These are phyloP conservation scores for Apophysomyces ossiformis DNA, from an alignment of 371 early-diverging fungal genomes.

Conservation along the genomic window DNA sequence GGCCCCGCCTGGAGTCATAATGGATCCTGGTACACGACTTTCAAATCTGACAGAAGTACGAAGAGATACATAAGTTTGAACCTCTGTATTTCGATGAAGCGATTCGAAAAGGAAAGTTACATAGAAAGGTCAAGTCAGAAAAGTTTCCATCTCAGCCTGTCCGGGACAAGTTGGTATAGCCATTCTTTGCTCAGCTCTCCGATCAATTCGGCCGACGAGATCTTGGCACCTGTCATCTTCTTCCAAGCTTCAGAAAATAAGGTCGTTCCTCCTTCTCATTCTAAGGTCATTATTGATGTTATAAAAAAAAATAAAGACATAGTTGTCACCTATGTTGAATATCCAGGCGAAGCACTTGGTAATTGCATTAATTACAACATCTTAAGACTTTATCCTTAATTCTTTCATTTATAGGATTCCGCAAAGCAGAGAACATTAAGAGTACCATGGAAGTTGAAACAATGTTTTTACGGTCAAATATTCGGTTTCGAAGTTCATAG, in stretches of 20 bases:
- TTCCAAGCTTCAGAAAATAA: constrained; percentile 77
- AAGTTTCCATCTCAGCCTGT: no score
- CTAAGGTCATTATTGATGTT: constrained; percentile 72
- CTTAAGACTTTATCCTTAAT: background rate
- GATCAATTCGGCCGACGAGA: constrained; percentile 56
- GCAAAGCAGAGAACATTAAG: constrained; percentile 51
- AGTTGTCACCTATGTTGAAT: constrained; percentile 67
- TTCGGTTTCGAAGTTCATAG: constrained; percentile 52
- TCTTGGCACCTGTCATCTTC: constrained; percentile 70
- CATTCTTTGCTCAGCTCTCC: constrained; percentile 47
- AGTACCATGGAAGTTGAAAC: constrained; percentile 55
- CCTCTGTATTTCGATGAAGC: constrained; percentile 51
- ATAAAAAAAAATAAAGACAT: constrained; percentile 61
- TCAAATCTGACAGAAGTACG: constrained; percentile 50
- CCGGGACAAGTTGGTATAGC: no score
- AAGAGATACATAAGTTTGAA: constrained; percentile 84
- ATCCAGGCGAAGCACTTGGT: constrained; percentile 77
- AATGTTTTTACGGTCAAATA: constrained; percentile 58
- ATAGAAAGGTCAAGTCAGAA: constrained; percentile 32
- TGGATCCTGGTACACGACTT: constrained; percentile 40
- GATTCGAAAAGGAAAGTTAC: constrained; percentile 36
- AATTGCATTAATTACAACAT: background rate
- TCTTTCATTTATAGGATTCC: constrained; percentile 31
- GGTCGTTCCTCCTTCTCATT: constrained; percentile 79
- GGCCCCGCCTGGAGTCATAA: constrained; percentile 50